Evolutionary conservation across 352 stramenopile species (phyloP), one percentile per base, ranked within the genome.

Genomic region (Globisporangium paroecandrum): DNA sequence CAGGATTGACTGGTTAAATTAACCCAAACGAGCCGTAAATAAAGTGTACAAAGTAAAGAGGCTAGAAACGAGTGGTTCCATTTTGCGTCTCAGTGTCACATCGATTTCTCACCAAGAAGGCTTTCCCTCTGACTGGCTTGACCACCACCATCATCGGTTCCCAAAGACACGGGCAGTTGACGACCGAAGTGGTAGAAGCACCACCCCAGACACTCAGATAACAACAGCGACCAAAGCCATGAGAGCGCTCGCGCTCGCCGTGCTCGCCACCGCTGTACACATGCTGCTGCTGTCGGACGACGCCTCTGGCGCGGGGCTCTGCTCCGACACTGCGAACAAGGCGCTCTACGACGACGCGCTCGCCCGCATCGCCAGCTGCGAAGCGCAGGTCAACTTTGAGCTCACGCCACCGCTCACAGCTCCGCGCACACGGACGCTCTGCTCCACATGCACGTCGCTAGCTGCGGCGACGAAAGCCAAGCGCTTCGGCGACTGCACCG

Each of bases 271-370:
- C 38, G 12, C 38, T 47, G 38, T 47, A 18, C 58, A 24, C n/a
- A 12, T 29, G 58, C n/a, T 47, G 8, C 27, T 25, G 13, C 15
- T 13, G 34, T 38, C 34, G 12, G 27, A 20, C 47, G 25, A 15
- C 1, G 46, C n/a, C 2, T 22, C 43, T 7, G 46, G 60, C 9
- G 60, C 60, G 18, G 47, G 27, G 25, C 25, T 32, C 8, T 63
- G 58, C 60, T 47, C 60, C 15, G 18, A 57, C 60, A 25, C 46
- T 25, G 41, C 25, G 25, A 57, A 65, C 60, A 43, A 65, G 47
- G 60, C 46, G 25, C 25, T 65, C 12, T 56, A 56, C 47, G 27
- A 43, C 27, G 49, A 25, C 46, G 60, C 60, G 27, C 43, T 46
- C 22, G 25, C 24, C 25, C 18, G 36, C 13, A 38, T 65, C 43